These are phyloP conservation scores for Epicoccum sorghinum DNA, from an alignment of 2,329 filamentous ascomycete species.

Conservation along the genomic window DNA sequence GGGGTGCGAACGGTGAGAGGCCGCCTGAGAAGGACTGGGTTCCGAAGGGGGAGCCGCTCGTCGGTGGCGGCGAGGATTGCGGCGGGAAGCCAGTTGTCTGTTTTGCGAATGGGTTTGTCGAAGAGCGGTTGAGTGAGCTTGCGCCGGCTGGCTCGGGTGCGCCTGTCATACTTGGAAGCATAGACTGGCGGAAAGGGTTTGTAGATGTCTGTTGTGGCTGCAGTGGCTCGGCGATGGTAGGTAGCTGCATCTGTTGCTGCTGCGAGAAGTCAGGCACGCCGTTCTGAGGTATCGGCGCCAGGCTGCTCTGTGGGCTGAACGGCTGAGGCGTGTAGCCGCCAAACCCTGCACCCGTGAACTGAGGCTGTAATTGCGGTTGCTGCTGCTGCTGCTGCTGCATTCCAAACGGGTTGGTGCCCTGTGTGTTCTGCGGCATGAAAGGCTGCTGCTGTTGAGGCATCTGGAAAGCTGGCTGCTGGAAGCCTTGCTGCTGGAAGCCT, in stretches of 20 bases:
- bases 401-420: constrained; percentile 91
- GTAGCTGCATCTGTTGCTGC: constrained; percentile 33
- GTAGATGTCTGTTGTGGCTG: constrained; percentile 67
- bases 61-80: constrained; percentile 31
- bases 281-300: constrained; percentile 58
- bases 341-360: constrained; percentile 78
- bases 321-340: constrained; percentile 78
- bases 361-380: constrained; percentile 58
- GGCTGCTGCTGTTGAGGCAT: constrained; percentile 50
- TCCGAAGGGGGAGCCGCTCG: constrained; percentile 35
- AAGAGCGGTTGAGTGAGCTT: constrained; percentile 62
- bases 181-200: constrained; percentile 94
- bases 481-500: constrained; percentile 24
- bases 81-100: constrained; percentile 46
- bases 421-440: constrained; percentile 64
- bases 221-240: constrained; percentile 48
- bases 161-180: constrained; percentile 60
- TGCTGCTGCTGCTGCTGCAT: constrained; percentile 59
- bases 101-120: constrained; percentile 88
- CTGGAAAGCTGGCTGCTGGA: constrained; percentile 33
- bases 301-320: constrained; percentile 50
- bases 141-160: constrained; percentile 36
- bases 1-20: constrained; percentile 40
- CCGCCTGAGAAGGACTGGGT: constrained; percentile 31
- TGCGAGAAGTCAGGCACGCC: constrained; percentile 54